Conservation (phyloP, 495 filamentous ascomycete species). For the Stereocaulon alpinum region DNA sequence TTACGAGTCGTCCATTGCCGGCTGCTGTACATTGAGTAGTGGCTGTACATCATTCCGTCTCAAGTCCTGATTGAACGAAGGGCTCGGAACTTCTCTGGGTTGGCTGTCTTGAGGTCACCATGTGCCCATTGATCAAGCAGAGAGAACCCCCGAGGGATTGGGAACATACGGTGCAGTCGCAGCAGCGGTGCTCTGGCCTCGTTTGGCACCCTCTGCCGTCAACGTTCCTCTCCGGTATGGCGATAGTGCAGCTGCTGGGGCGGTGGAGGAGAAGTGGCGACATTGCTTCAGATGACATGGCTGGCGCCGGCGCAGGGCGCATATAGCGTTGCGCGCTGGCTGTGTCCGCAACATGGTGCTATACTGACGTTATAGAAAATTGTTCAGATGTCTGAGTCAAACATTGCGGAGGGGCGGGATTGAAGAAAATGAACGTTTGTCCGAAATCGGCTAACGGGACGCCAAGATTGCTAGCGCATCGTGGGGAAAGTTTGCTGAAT, state of each 20-base stretch:
- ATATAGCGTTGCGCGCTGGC: background rate
- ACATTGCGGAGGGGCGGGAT: background rate
- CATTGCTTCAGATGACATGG: constrained; percentile 2
- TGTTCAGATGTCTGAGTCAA: no score
- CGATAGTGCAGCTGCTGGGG: constrained; percentile 34
- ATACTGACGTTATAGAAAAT: background rate
- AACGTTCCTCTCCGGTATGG: constrained; percentile 33
- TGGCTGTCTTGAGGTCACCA: constrained; percentile 23
- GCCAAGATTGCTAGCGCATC: constrained; percentile 8
- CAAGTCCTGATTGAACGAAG: constrained; percentile 58
- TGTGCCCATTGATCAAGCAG: constrained; percentile 13
- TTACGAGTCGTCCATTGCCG: constrained; percentile 65
- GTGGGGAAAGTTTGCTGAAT: background rate
- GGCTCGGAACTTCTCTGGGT: constrained; percentile 51
- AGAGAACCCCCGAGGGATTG: background rate
- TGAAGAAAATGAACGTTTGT: background rate
- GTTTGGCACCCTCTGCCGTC: constrained; percentile 27
- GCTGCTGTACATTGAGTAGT: constrained; percentile 47
- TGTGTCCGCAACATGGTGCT: constrained; percentile 7
- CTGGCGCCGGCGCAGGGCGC: constrained; percentile 8
- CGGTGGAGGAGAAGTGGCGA: constrained; percentile 31
- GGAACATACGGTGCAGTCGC: constrained; percentile 35
- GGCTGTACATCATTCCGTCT: constrained; percentile 58
- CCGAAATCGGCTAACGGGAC: no score
- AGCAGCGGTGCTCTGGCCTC: constrained; percentile 41